Evolutionary conservation across 164 flowering plant genomes (phyloP).

Genomic region (Hamamelis virginiana): DNA sequence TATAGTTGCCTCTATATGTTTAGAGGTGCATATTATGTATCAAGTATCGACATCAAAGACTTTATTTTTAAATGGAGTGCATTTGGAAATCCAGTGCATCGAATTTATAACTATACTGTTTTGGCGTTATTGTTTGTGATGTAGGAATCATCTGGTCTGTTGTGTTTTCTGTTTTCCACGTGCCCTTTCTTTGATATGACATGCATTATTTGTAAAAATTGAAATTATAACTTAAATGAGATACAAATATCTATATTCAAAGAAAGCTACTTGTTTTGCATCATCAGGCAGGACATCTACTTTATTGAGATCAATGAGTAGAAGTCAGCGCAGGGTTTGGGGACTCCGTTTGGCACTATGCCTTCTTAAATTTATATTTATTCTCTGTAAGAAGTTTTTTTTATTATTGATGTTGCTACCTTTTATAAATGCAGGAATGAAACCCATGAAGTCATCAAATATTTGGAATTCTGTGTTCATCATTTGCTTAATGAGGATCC

Average conservation of each 20-base stretch:
- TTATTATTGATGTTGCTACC: neutral
- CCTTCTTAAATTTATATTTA: neutral
- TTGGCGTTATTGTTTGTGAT: no score
- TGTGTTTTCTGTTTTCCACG: neutral
- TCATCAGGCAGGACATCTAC: no score
- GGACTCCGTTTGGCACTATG: no score
- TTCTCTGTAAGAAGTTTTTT: neutral
- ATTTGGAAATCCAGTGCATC: neutral
- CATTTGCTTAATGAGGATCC: slow-evolving; percentile 96
- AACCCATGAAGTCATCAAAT: slow-evolving; percentile 96
- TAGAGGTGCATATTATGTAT: no score
- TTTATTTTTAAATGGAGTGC: neutral
- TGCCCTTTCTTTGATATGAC: neutral
- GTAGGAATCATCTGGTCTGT: neutral
- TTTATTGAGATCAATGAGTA: no score
- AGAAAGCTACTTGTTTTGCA: neutral
- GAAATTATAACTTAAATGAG: no score
- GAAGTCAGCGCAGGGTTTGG: no score
- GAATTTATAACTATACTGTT: no score
- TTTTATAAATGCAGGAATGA: slow-evolving; percentile 72
- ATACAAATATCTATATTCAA: neutral
- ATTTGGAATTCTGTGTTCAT: slow-evolving; percentile 91
- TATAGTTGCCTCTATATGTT: no score
- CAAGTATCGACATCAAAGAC: no score
- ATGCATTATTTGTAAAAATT: neutral